Conservation (phyloP, 1,284 basidiomycete genomes). For the Pascua sp. region DNA sequence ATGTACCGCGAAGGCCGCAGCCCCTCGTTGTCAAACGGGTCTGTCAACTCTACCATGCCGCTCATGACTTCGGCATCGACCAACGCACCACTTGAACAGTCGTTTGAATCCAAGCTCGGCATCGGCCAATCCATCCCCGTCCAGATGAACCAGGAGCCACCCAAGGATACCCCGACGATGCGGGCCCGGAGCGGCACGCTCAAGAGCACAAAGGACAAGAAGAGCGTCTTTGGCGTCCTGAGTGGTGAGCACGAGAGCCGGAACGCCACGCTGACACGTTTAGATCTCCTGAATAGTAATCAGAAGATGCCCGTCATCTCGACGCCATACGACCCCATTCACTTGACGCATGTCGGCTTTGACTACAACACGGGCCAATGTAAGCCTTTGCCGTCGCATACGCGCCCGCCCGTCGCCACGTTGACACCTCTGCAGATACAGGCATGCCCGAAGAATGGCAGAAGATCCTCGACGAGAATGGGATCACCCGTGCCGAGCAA, state of each 20-base stretch:
- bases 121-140: constrained; percentile 25
- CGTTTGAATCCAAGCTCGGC: constrained; percentile 36
- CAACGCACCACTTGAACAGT: constrained; percentile 29
- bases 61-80: background rate
- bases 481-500: constrained; percentile 91
- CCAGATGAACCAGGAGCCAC: constrained; percentile 13
- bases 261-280: background rate
- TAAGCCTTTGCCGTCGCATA: constrained; percentile 22
- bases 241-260: constrained; percentile 35
- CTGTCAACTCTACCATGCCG: background rate
- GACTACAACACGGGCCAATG: constrained; percentile 97
- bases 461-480: constrained; percentile 90
- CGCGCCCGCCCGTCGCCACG: background rate
- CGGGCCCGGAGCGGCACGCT: constrained; percentile 47
- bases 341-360: constrained; percentile 98
- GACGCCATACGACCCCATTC: constrained; percentile 97
- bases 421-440: constrained; percentile 55
- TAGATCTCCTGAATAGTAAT: constrained; percentile 69
- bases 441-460: constrained; percentile 99
- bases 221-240: constrained; percentile 50
- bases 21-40: constrained; percentile 8
- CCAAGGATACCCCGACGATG: constrained; percentile 36
- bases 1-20: constrained; percentile 13
- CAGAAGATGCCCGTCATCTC: constrained; percentile 72
- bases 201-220: constrained; percentile 50